These are phyloP conservation scores for Cenchrus purpureus DNA, from an alignment of 176 grass and related monocot genomes.

Conservation along the genomic window DNA sequence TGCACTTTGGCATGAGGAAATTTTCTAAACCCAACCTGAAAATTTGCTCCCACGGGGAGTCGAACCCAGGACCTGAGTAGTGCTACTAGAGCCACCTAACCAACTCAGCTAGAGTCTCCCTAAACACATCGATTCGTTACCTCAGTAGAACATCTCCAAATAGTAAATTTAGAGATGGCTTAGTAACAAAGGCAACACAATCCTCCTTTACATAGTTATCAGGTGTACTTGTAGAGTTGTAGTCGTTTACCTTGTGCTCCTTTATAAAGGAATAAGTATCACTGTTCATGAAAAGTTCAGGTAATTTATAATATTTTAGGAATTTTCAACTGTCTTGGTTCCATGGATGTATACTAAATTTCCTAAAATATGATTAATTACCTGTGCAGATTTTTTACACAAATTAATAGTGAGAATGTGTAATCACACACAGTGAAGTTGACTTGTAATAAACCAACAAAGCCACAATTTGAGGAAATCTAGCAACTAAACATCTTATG, in stretches of 20 bases:
- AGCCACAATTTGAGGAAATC: neutral
- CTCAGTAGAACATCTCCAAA: slow-evolving; percentile 21
- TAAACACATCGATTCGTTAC: neutral
- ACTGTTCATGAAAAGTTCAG: neutral
- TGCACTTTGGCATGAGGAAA: no score
- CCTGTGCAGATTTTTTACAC: neutral
- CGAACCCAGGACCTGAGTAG: no score
- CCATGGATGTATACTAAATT: no score
- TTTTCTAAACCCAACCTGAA: no score
- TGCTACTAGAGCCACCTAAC: no score
- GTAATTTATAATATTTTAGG: neutral
- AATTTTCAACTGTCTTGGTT: neutral
- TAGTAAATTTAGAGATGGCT: neutral
- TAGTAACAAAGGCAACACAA: slow-evolving; percentile 19
- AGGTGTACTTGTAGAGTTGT: neutral
- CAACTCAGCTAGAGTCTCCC: no score
- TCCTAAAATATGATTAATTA: neutral
- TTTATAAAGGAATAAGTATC: slow-evolving; percentile 18
- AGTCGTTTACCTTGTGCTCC: slow-evolving; percentile 5
- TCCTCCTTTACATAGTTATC: neutral
- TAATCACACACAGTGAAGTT: neutral
- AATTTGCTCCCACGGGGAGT: no score
- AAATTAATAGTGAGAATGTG: slow-evolving; percentile 1
- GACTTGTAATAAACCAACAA: slow-evolving; percentile 1
- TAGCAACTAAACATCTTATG: neutral